Evolutionary conservation across 768 basidiomycete genomes (phyloP).

Genomic region (Daedalea quercina): DNA sequence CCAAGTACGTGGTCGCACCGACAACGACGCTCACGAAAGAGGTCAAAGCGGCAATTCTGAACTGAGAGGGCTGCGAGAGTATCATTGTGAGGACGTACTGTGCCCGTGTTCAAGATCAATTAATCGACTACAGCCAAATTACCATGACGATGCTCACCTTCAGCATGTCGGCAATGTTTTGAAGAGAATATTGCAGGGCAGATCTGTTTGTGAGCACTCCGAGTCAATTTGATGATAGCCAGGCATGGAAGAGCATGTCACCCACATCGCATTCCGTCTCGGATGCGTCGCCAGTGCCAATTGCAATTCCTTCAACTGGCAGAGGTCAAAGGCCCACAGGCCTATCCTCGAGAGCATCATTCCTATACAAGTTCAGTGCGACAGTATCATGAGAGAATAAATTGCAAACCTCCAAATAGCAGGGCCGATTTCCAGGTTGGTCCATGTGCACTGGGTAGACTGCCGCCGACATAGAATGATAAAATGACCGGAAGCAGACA

Average conservation of each 20-base stretch:
- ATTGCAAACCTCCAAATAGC: constrained; percentile 35
- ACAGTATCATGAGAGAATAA: background rate
- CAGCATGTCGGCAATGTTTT: constrained; percentile 23
- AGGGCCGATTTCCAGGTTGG: constrained; percentile 30
- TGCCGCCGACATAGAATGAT: constrained; percentile 29
- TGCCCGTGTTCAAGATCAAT: background rate
- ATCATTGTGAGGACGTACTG: constrained; percentile 29
- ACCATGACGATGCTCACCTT: constrained; percentile 9
- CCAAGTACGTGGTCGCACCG: constrained; percentile 24
- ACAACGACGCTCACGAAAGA: constrained; percentile 25
- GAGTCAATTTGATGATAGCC: background rate
- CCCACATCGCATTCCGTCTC: constrained; percentile 34
- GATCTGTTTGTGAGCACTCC: too few relatives aligned
- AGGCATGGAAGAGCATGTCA: constrained; percentile 20
- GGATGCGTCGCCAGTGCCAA: constrained; percentile 36
- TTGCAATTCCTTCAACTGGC: constrained; percentile 44
- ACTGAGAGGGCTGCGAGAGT: constrained; percentile 26
- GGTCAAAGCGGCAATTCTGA: constrained; percentile 28
- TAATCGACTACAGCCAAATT: background rate
- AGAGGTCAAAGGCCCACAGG: constrained; percentile 47
- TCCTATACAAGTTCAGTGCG: constrained; percentile 19
- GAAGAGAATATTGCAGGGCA: constrained; percentile 29
- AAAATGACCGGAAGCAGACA: constrained; percentile 39
- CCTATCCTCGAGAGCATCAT: constrained; percentile 42
- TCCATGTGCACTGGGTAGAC: constrained; percentile 10